A percentile compares a stretch with the other conserved stretches of the same genome.
These are phyloP conservation scores for Citrus inodora DNA, from an alignment of 345 rosid species.

Conservation along the genomic window DNA sequence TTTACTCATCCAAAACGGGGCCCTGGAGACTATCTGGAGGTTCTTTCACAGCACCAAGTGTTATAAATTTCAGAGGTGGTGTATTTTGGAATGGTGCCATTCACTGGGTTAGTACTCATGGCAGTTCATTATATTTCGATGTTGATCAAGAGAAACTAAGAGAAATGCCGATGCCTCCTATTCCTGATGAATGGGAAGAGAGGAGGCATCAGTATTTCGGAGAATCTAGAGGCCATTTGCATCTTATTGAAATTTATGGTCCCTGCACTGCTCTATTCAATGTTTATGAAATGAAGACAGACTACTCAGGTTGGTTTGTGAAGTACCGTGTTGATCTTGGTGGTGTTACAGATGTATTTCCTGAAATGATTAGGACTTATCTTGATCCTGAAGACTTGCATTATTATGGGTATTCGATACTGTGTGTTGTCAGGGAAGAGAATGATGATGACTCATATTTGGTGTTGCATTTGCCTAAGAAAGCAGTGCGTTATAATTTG, in stretches of 20 bases:
- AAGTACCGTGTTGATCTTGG: conserved; percentile 36
- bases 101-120: conserved; percentile 26
- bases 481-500: conserved; percentile 27
- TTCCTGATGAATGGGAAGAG: conserved; percentile 10
- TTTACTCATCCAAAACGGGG: conserved; percentile 35
- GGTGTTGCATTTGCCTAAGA: conserved; percentile 29
- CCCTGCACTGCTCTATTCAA: conserved; percentile 16
- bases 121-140: conserved; percentile 22
- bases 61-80: neutral
- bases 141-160: conserved; percentile 24
- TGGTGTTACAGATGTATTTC: conserved; percentile 22
- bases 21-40: conserved; percentile 28
- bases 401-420: conserved; percentile 15
- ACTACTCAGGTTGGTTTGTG: conserved; percentile 30
- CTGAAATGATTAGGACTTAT: conserved; percentile 26
- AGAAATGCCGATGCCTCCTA: conserved; percentile 28
- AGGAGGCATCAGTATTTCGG: conserved; percentile 17
- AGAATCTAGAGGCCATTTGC: conserved; percentile 24
- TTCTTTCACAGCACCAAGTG: neutral
- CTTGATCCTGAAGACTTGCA: neutral
- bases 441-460: conserved; percentile 22
- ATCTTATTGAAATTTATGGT: conserved; percentile 23
- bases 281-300: conserved; percentile 37
- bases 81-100: conserved; percentile 20
- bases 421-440: conserved; percentile 27